Percentiles rank a stretch among this genome's conserved stretches.
phyloP scores from a whole-genome alignment of 2,329 filamentous ascomycete genomes.

The Botrytis porri region DNA sequence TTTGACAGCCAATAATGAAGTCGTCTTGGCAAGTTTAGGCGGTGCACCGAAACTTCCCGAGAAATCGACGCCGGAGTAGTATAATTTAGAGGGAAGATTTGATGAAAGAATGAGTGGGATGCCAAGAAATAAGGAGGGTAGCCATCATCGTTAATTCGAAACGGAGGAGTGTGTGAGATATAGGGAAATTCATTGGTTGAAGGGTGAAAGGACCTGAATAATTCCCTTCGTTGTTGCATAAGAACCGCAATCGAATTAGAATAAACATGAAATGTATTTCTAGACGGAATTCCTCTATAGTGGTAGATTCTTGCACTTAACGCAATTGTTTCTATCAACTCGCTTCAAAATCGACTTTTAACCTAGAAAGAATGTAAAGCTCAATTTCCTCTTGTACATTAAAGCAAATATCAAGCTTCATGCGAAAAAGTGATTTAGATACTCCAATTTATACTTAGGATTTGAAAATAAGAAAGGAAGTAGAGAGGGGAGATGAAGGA shows the following conservation, averaged over 20 bases:
- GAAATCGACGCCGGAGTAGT: background rate
- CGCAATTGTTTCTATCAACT: no score
- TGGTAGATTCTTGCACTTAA: background rate
- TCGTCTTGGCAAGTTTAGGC: background rate
- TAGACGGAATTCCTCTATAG: background rate
- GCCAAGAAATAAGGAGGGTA: background rate
- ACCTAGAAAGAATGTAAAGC: no score
- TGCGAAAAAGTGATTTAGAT: background rate
- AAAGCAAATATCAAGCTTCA: background rate
- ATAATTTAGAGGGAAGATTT: background rate
- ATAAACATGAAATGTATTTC: background rate
- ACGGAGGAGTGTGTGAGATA: background rate
- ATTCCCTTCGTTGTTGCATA: background rate
- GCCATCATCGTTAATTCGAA: background rate
- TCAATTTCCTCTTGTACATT: no score
- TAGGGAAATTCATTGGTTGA: background rate
- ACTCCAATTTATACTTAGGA: background rate
- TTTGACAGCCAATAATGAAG: background rate
- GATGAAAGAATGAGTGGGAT: background rate
- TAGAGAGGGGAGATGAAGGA: background rate
- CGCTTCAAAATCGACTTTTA: no score
- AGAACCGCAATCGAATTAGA: background rate
- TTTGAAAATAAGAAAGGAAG: background rate
- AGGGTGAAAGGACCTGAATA: background rate
- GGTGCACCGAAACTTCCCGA: background rate